Base-by-base conservation (phyloP, 2,329 filamentous ascomycete species). In the Exutisphaerella laricina region DNA sequence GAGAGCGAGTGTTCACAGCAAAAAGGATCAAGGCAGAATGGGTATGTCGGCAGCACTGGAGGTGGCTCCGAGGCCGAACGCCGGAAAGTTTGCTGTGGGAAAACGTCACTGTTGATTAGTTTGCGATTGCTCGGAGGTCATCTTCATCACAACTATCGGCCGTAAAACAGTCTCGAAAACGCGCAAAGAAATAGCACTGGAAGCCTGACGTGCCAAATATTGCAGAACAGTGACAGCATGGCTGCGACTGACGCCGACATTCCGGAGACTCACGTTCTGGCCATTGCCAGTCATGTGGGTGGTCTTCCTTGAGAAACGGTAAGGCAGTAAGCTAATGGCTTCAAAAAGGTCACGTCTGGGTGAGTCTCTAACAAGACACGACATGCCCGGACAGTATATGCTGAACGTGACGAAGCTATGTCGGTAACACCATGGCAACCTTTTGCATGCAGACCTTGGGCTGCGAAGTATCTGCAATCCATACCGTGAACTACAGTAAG, bases 401-500 rank as follows among this genome's bases (percentile, higher is more conserved):
- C 51, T 59, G 33, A 60, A 44, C 18, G 10, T 18, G 8, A 25
- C 25, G 20, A 64, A 95, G 92, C 63, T 90, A 96, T 75, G 92
- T 98, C 55, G 92, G 92, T 39, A 98, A 98, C 66, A 95, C 90
- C 59, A 95, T 98, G 74, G 89, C 89, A 30, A 88, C 88, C 1
- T 94, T 95, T 61, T 87, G 89, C 54, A 84, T 98, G 75, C 90
- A 98, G 66, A 84, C 85, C 1, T 70, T 98, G 38, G 92, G 92
- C 35, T 96, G 88, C 61, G 90, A 98, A 59, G 90, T 96, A 5
- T 85, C 88, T 6, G 87, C 88, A 2, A 76, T 98, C 58, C 96
- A 98, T 64, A 98, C 92, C 0, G 92, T 98, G 5, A 85, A 98
- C 59, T 98, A 96, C 71, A 97, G 90, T 95, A 72, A 66, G 83